Evolutionary conservation across 148 eudicot species (phyloP), one percentile per base, ranked within the genome.

Genomic region (Polygonum maritimum): DNA sequence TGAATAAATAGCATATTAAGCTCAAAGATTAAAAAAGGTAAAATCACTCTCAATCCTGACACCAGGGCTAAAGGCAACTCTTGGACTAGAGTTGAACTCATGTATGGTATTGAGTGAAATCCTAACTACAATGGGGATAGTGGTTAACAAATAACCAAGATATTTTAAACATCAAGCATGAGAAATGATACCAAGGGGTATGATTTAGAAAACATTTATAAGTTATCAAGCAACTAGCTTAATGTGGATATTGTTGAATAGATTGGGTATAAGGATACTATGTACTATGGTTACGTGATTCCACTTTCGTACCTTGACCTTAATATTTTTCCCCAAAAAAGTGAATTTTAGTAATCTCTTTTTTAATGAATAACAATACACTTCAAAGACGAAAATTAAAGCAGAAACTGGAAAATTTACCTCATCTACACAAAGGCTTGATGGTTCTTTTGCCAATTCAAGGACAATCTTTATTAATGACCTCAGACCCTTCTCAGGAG

Each of bases 381-480:
- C 63, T 19, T 22, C 63, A 57, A 12, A 57, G 33, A 5, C 13
- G 31, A 10, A 10, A 60, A 31, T 5, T 26, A 60, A 31, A 60
- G 33, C 3, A 21, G 11, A 38, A 67, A 67, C n/a, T 9, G 44
- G 45, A 67, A 76, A 16, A 70, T 69, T 83, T 87, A 95, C 99
- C 99, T 95, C 99, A 79, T 95, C 99, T 81, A 95, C 99, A 82
- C 99, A 95, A 62, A 95, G 94, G 65, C 91, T 88, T 76, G 99
- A 93, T 69, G 99, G 97, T 80, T 95, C 99, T 83, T 95, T 95
- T 39, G 99, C 99, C 85, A 92, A 80, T 82, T 95, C 99, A 73
- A 95, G 82, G 63, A 92, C 97, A 83, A 78, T 84, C 82, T 88
- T 92, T 78, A 95, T 92, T 74, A 95, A 84, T 78, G 99, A 95